phyloP scores from a whole-genome alignment of 2,329 filamentous ascomycete species.

The Claviceps paspali region DNA sequence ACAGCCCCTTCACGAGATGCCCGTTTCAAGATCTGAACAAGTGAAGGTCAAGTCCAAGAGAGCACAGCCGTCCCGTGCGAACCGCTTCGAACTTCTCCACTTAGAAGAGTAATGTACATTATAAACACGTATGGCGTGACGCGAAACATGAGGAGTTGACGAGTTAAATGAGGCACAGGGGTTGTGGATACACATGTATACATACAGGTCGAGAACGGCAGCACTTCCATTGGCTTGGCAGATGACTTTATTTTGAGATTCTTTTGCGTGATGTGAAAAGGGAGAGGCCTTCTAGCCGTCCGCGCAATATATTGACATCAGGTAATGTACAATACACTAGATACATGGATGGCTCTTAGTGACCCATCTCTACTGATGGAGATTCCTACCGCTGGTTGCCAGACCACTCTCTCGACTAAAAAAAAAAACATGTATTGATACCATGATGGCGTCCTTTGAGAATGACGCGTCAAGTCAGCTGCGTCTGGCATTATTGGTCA shows the following conservation, averaged over 20 bases:
- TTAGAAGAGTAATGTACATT: conserved; percentile 19
- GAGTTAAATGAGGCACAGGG: background rate
- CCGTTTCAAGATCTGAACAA: background rate
- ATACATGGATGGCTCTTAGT: background rate
- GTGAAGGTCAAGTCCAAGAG: conserved; percentile 7
- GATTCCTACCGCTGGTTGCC: no score
- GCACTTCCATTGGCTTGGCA: background rate
- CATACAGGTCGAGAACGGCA: background rate
- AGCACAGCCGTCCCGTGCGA: conserved; percentile 23
- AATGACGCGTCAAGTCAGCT: no score
- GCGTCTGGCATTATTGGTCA: conserved; percentile 25
- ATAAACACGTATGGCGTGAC: background rate
- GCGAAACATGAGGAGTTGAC: background rate
- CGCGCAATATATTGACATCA: background rate
- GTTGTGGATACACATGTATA: background rate
- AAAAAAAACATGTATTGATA: no score
- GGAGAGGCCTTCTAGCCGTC: background rate
- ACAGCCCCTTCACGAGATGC: conserved; percentile 29
- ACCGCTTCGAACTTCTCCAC: conserved; percentile 47
- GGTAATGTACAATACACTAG: background rate
- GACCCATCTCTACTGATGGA: no score
- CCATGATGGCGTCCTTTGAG: no score
- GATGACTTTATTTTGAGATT: background rate
- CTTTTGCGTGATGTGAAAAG: background rate
- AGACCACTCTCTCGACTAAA: no score